Evolutionary conservation across 768 basidiomycete species (phyloP).

Genomic region (Leccinum boreale): DNA sequence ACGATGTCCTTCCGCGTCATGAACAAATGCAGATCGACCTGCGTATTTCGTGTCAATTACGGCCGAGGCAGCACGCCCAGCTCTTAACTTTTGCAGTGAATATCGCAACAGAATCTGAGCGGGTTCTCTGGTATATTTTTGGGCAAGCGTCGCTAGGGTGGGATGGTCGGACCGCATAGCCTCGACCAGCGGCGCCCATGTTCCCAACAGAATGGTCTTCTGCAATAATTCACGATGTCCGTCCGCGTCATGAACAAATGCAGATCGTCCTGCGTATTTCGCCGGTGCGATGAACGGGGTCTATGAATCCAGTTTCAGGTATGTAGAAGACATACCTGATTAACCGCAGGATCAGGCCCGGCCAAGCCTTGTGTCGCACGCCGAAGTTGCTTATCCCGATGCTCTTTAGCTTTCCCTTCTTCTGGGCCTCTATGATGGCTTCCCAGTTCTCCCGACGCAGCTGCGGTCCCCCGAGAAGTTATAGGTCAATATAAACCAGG

Average conservation of each 20-base stretch:
- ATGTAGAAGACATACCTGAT: conserved; percentile 46
- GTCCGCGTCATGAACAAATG: conserved; percentile 70
- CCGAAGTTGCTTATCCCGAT: conserved; percentile 6
- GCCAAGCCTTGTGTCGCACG: conserved; percentile 40
- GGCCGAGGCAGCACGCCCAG: neutral
- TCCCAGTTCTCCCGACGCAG: conserved; percentile 7
- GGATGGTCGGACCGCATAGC: conserved; percentile 63
- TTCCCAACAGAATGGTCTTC: conserved; percentile 59
- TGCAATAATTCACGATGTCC: conserved; percentile 57
- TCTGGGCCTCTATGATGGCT: conserved; percentile 1
- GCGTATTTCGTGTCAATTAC: neutral
- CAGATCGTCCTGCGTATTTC: conserved; percentile 42
- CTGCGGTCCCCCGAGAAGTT: conserved; percentile 3
- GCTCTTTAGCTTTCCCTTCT: neutral
- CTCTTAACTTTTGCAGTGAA: conserved; percentile 66
- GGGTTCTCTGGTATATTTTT: conserved; percentile 55
- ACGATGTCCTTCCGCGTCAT: too few relatives aligned
- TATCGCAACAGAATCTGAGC: conserved; percentile 53
- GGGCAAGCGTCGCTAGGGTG: conserved; percentile 42
- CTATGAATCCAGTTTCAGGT: neutral
- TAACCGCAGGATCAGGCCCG: conserved; percentile 49
- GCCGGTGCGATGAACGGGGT: conserved; percentile 3
- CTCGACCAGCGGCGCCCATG: conserved; percentile 31
- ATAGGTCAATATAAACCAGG: conserved; percentile 1
- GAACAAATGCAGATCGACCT: too few relatives aligned